Base-by-base conservation (phyloP, 1,284 basidiomycete species). In the Ustilago crameri region DNA sequence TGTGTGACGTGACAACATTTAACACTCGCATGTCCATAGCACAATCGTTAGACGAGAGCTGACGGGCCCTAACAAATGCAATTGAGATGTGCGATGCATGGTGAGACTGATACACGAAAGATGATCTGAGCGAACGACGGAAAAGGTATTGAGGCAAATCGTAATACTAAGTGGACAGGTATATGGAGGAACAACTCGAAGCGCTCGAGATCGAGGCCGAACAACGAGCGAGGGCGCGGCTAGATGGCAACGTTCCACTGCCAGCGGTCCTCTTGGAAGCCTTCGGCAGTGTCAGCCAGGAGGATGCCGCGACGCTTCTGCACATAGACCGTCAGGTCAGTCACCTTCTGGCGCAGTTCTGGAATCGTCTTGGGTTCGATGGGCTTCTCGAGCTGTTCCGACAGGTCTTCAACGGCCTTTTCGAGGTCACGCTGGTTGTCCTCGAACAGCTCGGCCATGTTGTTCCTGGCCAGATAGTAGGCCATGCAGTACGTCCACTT, bases 401-500 rank as follows among this genome's bases (percentile, higher is more conserved):
- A 93, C 3, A 98, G 87, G 65, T 95, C 92, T 82, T 98, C 96
- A 2, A 98, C 95, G 0, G 95, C 95, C 69, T 89, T 88, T 84
- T 98, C 95, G 42, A 98, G 86, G 83, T 98, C 94, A 90, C 92
- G 88, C 85, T 98, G 95, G 81, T 98, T 98, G 85, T 97, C 95
- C 84, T 98, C 95, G 77, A 95, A 98, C 45, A 98, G 85, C 81
- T 94, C 92, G 83, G 97, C 98, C 87, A 92, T 88, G 83, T 97
- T 98, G 74, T 93, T 90, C 81, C 89, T 90, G 58, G 89, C 85
- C 18, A 90, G 84, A 83, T 97, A 98, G 86, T 94, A 98, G 14
- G 95, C 95, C 95, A 98, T 97, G n/a, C 93, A 92, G 82, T 98
- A 98, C 17, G 95, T 98, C 95, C 96, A 98, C 85, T 98, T 98